Percentiles rank a stretch among this genome's conserved stretches.
Conservation (phyloP, 75 land plant species). For the Pinus taeda region DNA sequence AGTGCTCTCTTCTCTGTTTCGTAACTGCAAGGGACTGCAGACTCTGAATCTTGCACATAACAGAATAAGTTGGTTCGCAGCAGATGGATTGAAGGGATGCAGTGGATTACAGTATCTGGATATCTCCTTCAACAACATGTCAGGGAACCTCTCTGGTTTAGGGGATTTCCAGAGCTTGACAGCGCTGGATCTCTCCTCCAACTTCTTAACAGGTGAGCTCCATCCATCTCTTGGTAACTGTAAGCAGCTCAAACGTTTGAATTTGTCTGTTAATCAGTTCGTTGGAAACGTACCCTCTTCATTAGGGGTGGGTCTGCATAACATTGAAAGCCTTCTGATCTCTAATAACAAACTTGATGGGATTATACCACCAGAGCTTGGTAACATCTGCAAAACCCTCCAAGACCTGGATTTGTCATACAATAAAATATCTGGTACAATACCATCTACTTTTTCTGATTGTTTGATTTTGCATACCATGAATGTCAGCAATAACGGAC, state of each 20-base stretch:
- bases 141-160: constrained; percentile 19
- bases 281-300: constrained; percentile 17
- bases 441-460: constrained; percentile 15
- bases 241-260: constrained; percentile 4
- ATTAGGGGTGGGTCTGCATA: constrained; percentile 16
- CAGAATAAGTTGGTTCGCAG: constrained; percentile 5
- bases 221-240: constrained; percentile 21
- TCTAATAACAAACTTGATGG: constrained; percentile 27
- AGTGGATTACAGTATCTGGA: constrained; percentile 13
- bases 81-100: background rate
- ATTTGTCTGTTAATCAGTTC: constrained; percentile 12
- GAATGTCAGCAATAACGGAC: constrained; percentile 27
- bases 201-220: constrained; percentile 12
- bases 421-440: constrained; percentile 22
- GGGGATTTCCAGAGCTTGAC: constrained; percentile 3
- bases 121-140: constrained; percentile 27
- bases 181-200: constrained; percentile 13
- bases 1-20: background rate
- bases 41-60: constrained; percentile 9
- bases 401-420: constrained; percentile 13
- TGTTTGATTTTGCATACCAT: constrained; percentile 14
- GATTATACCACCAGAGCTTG: constrained; percentile 26
- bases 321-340: constrained; percentile 18
- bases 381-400: constrained; percentile 17
- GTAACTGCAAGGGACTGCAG: background rate